phyloP scores from a whole-genome alignment of 768 basidiomycete genomes.

The Psilocybe azurescens region DNA sequence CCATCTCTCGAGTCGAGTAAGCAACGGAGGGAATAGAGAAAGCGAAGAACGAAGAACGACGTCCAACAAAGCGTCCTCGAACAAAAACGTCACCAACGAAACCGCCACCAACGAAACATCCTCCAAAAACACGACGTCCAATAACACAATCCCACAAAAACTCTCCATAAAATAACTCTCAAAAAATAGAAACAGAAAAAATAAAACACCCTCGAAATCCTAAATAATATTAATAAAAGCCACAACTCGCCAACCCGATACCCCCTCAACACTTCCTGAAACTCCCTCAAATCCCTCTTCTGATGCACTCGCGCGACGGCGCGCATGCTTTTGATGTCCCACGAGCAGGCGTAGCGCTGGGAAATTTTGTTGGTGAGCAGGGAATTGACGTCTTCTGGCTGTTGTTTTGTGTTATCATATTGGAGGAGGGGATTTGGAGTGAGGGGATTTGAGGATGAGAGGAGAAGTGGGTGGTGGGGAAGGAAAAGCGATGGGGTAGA shows the following conservation, averaged over 20 bases:
- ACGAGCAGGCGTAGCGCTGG: slow-evolving; percentile 81
- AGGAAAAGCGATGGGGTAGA: too few relatives aligned
- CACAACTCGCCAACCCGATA: slow-evolving; percentile 69
- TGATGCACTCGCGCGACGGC: slow-evolving; percentile 95
- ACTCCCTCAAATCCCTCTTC: slow-evolving; percentile 86
- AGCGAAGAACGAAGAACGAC: too few relatives aligned
- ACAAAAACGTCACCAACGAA: too few relatives aligned
- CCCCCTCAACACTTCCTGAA: slow-evolving; percentile 85
- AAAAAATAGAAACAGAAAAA: neutral
- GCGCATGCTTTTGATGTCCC: slow-evolving; percentile 96
- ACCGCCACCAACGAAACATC: neutral
- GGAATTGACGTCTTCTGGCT: slow-evolving; percentile 95
- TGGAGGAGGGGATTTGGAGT: too few relatives aligned
- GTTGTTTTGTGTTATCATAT: too few relatives aligned
- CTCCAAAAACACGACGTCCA: neutral
- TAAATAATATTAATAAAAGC: too few relatives aligned
- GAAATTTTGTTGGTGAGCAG: slow-evolving; percentile 89
- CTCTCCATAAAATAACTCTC: neutral
- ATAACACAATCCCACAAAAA: neutral
- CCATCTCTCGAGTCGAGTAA: too few relatives aligned
- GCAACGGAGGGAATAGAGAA: too few relatives aligned
- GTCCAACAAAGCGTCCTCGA: too few relatives aligned
- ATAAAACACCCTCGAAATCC: neutral
- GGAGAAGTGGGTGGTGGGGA: too few relatives aligned
- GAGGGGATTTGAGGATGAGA: too few relatives aligned